phyloP scores from a whole-genome alignment of 768 basidiomycete genomes.

The Kwoniella bestiolae region DNA sequence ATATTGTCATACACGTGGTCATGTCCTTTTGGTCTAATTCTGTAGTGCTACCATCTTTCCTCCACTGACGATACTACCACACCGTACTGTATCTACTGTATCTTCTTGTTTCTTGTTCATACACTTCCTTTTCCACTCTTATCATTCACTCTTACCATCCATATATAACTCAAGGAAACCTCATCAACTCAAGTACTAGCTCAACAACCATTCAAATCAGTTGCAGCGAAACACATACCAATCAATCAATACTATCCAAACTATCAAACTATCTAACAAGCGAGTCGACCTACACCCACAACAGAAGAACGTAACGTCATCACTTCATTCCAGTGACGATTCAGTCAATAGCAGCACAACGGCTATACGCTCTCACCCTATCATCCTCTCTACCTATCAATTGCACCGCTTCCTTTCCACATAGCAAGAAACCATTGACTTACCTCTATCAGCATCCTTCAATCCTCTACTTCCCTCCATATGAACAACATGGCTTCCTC shows the following conservation, averaged over 20 bases:
- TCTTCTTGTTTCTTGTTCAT: not conserved
- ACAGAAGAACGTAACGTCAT: not conserved
- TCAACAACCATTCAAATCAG: not conserved
- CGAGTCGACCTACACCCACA: not conserved
- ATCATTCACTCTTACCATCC: not conserved
- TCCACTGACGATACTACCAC: not conserved
- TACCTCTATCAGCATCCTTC: not conserved
- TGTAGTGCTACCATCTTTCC: not conserved
- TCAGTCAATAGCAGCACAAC: not conserved
- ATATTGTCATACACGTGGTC: not conserved
- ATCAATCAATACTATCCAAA: not conserved
- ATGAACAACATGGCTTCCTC: constrained; percentile 42
- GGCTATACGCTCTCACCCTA: not conserved
- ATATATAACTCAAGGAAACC: not conserved
- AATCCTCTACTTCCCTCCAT: not conserved
- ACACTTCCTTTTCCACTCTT: not conserved
- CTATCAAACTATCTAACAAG: not conserved
- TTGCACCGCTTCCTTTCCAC: too few relatives aligned
- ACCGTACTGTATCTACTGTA: too few relatives aligned
- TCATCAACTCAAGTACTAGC: not conserved
- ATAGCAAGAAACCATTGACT: too few relatives aligned
- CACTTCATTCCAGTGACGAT: not conserved
- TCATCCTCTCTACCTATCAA: not conserved
- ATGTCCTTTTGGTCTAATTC: not conserved
- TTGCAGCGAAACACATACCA: not conserved